Evolutionary conservation across 768 basidiomycete genomes (phyloP).

Genomic region (Leccinum barrowsii): DNA sequence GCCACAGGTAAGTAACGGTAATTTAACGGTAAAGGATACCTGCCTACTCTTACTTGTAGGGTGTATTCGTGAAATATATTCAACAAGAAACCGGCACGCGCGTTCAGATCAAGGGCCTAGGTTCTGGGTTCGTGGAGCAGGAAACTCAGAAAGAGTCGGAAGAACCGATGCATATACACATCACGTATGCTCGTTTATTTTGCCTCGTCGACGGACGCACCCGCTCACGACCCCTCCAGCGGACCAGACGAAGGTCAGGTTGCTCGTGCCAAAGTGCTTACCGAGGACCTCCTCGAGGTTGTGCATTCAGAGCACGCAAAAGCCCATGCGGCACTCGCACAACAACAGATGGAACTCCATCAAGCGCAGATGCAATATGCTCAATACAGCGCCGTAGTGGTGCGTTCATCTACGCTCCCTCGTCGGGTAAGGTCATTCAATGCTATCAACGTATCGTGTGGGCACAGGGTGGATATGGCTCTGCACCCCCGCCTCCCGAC

Average conservation of each 20-base stretch:
- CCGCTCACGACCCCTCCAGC: conserved; percentile 11
- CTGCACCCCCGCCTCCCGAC: conserved; percentile 36
- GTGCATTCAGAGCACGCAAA: conserved; percentile 86
- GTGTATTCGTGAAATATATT: conserved; percentile 97
- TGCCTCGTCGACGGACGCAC: conserved; percentile 5
- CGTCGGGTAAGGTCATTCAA: not conserved
- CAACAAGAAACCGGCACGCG: conserved; percentile 94
- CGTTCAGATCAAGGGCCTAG: conserved; percentile 94
- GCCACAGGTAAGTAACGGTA: conserved; percentile 72
- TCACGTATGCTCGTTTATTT: conserved; percentile 57
- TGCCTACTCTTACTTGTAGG: conserved; percentile 35
- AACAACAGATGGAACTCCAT: conserved; percentile 85
- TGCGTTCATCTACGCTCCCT: conserved; percentile 29
- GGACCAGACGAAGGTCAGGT: conserved; percentile 90
- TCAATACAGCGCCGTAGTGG: conserved; percentile 60
- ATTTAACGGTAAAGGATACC: not conserved
- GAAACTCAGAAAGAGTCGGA: conserved; percentile 86
- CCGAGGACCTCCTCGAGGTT: conserved; percentile 88
- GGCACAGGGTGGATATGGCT: conserved; percentile 32
- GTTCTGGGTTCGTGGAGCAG: conserved; percentile 92
- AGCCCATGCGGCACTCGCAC: conserved; percentile 56
- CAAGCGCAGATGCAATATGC: conserved; percentile 81
- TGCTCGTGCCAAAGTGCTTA: conserved; percentile 79
- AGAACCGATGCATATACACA: conserved; percentile 89
- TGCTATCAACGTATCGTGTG: conserved; percentile 2